Conservation (phyloP, 2,329 filamentous ascomycete species). For the Fusarium nisikadoi region DNA sequence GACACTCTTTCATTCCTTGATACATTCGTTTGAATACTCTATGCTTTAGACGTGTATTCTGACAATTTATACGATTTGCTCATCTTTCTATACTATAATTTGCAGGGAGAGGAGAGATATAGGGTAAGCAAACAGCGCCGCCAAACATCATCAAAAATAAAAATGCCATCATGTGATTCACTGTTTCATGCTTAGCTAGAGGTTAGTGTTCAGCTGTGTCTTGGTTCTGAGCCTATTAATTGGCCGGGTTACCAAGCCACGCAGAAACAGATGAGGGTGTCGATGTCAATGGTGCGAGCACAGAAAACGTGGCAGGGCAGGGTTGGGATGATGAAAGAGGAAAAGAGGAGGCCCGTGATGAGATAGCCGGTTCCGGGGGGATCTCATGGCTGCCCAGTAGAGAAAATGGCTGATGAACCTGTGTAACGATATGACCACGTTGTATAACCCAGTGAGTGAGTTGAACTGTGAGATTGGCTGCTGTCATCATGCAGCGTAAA, state of each 20-base stretch:
- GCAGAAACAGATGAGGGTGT: not conserved
- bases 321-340: conserved; percentile 30
- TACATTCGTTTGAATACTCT: not conserved
- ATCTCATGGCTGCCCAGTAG: not conserved
- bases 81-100: too few species aligned
- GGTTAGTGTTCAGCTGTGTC: not conserved
- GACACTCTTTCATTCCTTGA: conserved; percentile 16
- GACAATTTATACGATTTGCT: too few species aligned
- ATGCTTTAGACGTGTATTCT: not conserved
- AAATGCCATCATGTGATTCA: not conserved
- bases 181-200: not conserved
- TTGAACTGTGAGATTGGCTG: not conserved
- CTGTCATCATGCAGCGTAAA: conserved; percentile 11
- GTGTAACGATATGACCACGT: conserved; percentile 7
- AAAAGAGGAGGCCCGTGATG: conserved; percentile 32
- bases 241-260: conserved; percentile 3
- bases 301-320: conserved; percentile 43
- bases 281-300: conserved; percentile 12
- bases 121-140: not conserved
- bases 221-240: not conserved
- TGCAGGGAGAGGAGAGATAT: not conserved
- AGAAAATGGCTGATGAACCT: not conserved
- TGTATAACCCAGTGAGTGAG: not conserved
- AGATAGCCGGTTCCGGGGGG: conserved; percentile 33
- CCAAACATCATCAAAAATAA: not conserved